Base-by-base conservation (phyloP, 2,329 filamentous ascomycete genomes). In the Furcasterigmium furcatum region DNA sequence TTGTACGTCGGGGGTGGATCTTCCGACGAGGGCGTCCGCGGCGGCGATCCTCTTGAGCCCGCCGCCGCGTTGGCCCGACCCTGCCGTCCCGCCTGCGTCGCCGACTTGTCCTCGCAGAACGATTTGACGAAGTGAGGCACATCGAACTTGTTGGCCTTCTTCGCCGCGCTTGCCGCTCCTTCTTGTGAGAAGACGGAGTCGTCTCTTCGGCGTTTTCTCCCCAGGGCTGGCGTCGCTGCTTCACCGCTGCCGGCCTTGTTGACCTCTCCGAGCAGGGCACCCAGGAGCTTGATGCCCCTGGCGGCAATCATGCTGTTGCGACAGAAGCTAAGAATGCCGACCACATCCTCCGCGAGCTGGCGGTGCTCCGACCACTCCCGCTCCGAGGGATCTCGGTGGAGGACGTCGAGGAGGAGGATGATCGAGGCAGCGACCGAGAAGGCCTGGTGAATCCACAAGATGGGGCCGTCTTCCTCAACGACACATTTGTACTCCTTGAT, bases 281-380 rank as follows among this genome's bases (percentile, higher is more conserved):
- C 55, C 9, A 71, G 50, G 1, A 71, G 59, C 18, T 61, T 63
- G 10, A 62, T 55, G 4, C 68, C 68, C 9, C 68, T 61, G 2
- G 52, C 46, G 5, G 68, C 67, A 14, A 71, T 63, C 16, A 63
- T 63, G 52, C 66, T 69, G n/a, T 60, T 63, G 1, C 53, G 48
- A 29, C 58, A 68, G 12, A 53, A 53, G 13, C 58, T 50, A 5
- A 71, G 57, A 10, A 61, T 56, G 1, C 44, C 48, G 24, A 68
- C 58, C 1, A 63, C 57, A 41, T 62, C 61, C 22, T 62, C 55
- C 2, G 65, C 60, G 13, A 61, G 55, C 10, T 54, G 50, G 49
- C 50, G 60, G 51, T 56, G 67, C 49, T 56, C 66, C 44, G 41
- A 54, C 53, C 46, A 57, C 53, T 52, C 63, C 4, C 35, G 30